Percentiles rank a stretch among this genome's conserved stretches.
phyloP scores from a whole-genome alignment of 2,329 filamentous ascomycete species.

The Cladosporium halotolerans region DNA sequence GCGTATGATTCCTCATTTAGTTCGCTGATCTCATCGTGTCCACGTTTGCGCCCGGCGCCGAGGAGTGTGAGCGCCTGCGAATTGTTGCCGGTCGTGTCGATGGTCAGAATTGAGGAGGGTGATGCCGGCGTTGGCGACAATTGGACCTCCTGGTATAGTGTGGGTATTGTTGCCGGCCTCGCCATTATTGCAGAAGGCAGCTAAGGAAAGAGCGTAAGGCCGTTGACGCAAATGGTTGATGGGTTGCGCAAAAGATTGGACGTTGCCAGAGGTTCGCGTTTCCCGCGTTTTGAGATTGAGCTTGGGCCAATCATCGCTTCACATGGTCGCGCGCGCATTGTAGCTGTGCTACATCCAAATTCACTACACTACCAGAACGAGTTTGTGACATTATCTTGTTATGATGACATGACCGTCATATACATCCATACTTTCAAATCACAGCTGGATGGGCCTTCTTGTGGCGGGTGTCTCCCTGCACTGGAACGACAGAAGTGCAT shows the following conservation, averaged over 20 bases:
- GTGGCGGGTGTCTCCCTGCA: background rate
- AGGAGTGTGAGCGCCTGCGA: conserved; percentile 49
- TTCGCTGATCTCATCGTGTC: conserved; percentile 34
- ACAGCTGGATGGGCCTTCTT: no score
- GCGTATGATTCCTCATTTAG: conserved; percentile 70
- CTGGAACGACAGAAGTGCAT: background rate
- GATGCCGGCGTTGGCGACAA: conserved; percentile 6
- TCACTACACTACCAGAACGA: no score
- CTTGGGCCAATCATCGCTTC: background rate
- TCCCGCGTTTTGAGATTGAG: conserved; percentile 9
- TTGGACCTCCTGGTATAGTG: conserved; percentile 22
- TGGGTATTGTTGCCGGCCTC: conserved; percentile 17
- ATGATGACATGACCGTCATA: no score
- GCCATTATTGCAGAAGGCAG: background rate
- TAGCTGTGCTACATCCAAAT: no score
- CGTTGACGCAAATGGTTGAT: conserved; percentile 1
- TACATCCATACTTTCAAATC: no score
- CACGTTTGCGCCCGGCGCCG: conserved; percentile 27
- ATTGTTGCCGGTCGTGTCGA: conserved; percentile 20
- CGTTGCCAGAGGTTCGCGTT: background rate
- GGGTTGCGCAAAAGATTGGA: conserved; percentile 6
- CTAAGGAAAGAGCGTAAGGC: background rate
- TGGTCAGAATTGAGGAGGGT: conserved; percentile 3
- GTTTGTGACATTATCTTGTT: no score
- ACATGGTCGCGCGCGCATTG: background rate